Conservation (phyloP, 108 stramenopile species). For the Nitzschia inconspicua region DNA sequence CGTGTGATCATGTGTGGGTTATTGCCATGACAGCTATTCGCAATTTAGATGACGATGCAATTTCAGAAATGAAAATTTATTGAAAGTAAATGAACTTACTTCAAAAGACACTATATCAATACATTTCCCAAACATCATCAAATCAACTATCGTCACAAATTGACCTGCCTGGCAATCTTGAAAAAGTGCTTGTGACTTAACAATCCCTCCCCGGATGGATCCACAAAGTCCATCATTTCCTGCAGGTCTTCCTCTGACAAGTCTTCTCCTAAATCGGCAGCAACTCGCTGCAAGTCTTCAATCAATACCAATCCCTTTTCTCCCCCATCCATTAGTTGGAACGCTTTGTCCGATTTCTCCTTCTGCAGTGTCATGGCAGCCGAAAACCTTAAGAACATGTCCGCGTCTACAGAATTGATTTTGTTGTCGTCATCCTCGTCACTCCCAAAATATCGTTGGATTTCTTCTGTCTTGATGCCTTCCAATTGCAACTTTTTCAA, state of each 20-base stretch:
- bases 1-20: slow-evolving; percentile 51
- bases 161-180: slow-evolving; percentile 22
- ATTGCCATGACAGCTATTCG: slow-evolving; percentile 23
- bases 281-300: slow-evolving; percentile 43
- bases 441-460: slow-evolving; percentile 17
- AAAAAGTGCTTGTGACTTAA: slow-evolving; percentile 16
- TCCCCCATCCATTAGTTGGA: slow-evolving; percentile 35
- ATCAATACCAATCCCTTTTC: slow-evolving; percentile 37
- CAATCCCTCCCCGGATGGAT: slow-evolving; percentile 27
- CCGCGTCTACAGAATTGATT: slow-evolving; percentile 14
- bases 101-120: too few species aligned
- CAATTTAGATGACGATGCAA: slow-evolving; percentile 20
- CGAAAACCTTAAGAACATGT: slow-evolving; percentile 18
- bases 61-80: too few species aligned
- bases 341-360: slow-evolving; percentile 28
- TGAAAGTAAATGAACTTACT: too few species aligned
- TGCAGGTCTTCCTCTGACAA: slow-evolving; percentile 30
- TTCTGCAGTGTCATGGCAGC: slow-evolving; percentile 21
- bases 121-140: too few species aligned
- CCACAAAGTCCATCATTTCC: slow-evolving; percentile 36
- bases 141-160: too few species aligned
- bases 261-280: slow-evolving; percentile 34
- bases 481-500: slow-evolving; percentile 11
- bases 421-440: slow-evolving; percentile 6
- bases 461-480: slow-evolving; percentile 6